Percentiles rank a stretch among this genome's conserved stretches.
Conservation (phyloP, 768 basidiomycete species). For the Termitomyces sp. region DNA sequence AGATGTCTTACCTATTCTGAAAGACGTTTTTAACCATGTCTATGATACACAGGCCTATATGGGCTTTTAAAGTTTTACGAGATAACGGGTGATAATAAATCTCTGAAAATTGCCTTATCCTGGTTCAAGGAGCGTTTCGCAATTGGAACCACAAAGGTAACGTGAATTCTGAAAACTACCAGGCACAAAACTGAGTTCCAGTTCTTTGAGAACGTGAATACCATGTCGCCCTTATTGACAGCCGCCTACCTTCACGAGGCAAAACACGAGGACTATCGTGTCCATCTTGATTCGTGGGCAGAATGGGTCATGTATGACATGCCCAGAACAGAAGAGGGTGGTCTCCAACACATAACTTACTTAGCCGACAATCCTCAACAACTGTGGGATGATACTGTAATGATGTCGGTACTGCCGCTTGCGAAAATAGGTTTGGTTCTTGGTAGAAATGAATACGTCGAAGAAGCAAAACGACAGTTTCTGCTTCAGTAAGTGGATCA, state of each 20-base stretch:
- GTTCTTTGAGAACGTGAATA: slow-evolving; percentile 47
- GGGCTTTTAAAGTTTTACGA: slow-evolving; percentile 39
- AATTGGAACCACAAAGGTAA: slow-evolving; percentile 47
- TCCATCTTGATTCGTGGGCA: slow-evolving; percentile 44
- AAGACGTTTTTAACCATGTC: background rate
- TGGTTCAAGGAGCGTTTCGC: slow-evolving; percentile 51
- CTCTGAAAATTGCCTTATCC: slow-evolving; percentile 37
- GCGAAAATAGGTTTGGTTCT: slow-evolving; percentile 55
- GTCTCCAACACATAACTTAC: slow-evolving; percentile 48
- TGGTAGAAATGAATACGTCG: slow-evolving; percentile 44
- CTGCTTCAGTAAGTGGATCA: slow-evolving; percentile 38
- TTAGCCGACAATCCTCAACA: slow-evolving; percentile 40
- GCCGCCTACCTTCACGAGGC: slow-evolving; percentile 41
- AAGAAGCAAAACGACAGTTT: slow-evolving; percentile 53
- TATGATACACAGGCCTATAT: slow-evolving; percentile 30
- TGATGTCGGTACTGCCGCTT: slow-evolving; percentile 57
- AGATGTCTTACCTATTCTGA: background rate
- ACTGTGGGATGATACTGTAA: slow-evolving; percentile 56
- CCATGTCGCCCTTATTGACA: slow-evolving; percentile 50
- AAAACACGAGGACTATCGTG: slow-evolving; percentile 29
- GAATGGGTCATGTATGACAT: slow-evolving; percentile 51
- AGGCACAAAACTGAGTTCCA: background rate
- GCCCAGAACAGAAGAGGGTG: slow-evolving; percentile 43
- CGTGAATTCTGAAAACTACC: background rate
- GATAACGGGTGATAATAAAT: slow-evolving; percentile 33